These are phyloP conservation scores for Ogataea parapolymorpha DNA, from an alignment of 805 yeast genomes.

Conservation along the genomic window DNA sequence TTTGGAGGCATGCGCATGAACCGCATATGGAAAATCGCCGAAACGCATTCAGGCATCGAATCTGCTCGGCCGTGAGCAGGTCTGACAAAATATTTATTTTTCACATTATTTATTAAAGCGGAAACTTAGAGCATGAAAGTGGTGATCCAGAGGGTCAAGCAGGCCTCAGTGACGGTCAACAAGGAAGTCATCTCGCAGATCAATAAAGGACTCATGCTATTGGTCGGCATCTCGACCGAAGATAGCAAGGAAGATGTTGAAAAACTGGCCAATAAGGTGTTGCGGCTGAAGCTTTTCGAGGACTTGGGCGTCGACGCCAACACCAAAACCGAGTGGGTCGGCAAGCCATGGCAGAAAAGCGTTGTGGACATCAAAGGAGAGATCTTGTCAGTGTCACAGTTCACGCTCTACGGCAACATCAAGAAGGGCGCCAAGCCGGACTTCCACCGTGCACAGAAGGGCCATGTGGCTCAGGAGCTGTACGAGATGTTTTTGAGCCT, in stretches of 20 bases:
- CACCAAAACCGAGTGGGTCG: slow-evolving; percentile 51
- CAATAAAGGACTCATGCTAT: slow-evolving; percentile 67
- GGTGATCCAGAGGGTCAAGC: slow-evolving; percentile 84
- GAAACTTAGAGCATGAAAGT: slow-evolving; percentile 58
- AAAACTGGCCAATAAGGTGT: slow-evolving; percentile 63
- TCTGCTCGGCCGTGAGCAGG: slow-evolving; percentile 51
- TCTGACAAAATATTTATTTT: background rate
- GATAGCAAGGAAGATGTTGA: slow-evolving; percentile 76
- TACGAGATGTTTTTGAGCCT: slow-evolving; percentile 51
- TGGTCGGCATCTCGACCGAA: slow-evolving; percentile 78
- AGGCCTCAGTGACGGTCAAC: slow-evolving; percentile 87
- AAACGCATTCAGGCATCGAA: slow-evolving; percentile 59
- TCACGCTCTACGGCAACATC: slow-evolving; percentile 81
- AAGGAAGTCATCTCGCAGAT: slow-evolving; percentile 68
- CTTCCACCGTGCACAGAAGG: slow-evolving; percentile 88
- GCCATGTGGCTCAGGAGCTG: slow-evolving; percentile 48
- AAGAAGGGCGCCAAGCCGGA: slow-evolving; percentile 95
- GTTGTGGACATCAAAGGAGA: slow-evolving; percentile 65
- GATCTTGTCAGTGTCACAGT: slow-evolving; percentile 86
- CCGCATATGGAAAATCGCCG: slow-evolving; percentile 80
- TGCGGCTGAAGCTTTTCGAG: slow-evolving; percentile 70
- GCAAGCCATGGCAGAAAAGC: slow-evolving; percentile 73
- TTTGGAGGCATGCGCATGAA: slow-evolving; percentile 84
- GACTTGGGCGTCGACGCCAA: slow-evolving; percentile 35
- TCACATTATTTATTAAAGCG: background rate